Evolutionary conservation across 202 grass and related monocot genomes (phyloP).

Genomic region (Setaria italica): DNA sequence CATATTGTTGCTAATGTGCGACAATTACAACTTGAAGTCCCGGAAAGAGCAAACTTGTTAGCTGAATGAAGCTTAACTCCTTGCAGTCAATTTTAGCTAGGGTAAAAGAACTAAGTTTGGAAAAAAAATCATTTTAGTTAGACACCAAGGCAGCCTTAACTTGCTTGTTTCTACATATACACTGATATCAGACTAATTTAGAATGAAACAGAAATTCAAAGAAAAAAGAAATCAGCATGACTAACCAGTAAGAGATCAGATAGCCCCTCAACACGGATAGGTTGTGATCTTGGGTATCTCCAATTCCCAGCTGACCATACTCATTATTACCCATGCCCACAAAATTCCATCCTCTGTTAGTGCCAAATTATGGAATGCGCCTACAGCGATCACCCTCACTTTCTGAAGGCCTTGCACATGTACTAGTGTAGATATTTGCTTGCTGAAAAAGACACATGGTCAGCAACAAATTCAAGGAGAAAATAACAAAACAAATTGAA

Average conservation of each 20-base stretch:
- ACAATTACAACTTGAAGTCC: neutral
- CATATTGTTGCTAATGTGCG: neutral
- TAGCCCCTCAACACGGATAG: constrained; percentile 73
- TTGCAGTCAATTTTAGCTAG: neutral
- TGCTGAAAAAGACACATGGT: constrained; percentile 60
- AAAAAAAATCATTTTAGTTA: neutral
- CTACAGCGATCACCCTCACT: too few species aligned
- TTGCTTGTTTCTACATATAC: neutral
- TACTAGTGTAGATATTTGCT: constrained; percentile 90
- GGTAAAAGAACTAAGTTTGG: neutral
- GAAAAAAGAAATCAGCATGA: neutral
- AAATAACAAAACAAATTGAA: constrained; percentile 20
- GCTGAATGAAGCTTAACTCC: neutral
- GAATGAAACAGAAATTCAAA: too few species aligned
- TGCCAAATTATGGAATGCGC: neutral
- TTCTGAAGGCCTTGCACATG: constrained; percentile 64
- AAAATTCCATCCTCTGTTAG: constrained; percentile 75
- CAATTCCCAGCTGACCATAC: constrained; percentile 91
- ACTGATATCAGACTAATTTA: neutral
- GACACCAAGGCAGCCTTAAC: neutral
- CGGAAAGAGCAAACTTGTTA: neutral
- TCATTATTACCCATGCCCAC: constrained; percentile 99
- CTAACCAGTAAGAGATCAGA: constrained; percentile 80
- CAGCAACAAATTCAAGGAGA: constrained; percentile 30
- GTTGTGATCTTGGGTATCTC: constrained; percentile 93